These are phyloP conservation scores for Penicillium waksmanii DNA, from an alignment of 495 filamentous ascomycete genomes.

Conservation along the genomic window DNA sequence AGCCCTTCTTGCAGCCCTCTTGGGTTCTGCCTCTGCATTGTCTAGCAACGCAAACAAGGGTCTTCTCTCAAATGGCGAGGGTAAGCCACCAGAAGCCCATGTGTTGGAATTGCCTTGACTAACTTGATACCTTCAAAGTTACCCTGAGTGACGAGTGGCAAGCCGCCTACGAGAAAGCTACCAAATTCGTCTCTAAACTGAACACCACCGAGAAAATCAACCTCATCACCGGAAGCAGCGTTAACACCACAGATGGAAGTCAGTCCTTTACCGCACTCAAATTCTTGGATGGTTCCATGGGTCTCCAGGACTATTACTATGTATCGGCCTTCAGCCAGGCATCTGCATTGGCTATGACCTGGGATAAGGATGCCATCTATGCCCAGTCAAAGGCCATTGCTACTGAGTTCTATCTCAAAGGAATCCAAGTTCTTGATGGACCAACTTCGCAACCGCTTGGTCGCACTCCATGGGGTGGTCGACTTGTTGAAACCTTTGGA, in stretches of 20 bases:
- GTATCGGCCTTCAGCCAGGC: slow-evolving; percentile 63
- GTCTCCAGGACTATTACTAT: slow-evolving; percentile 67
- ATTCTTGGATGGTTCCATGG: slow-evolving; percentile 49
- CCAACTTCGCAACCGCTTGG: slow-evolving; percentile 73
- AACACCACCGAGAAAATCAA: slow-evolving; percentile 86
- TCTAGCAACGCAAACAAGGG: not conserved
- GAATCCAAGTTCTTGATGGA: slow-evolving; percentile 57
- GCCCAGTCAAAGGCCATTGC: slow-evolving; percentile 54
- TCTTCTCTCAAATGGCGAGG: slow-evolving; percentile 1
- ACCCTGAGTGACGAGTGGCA: slow-evolving; percentile 59
- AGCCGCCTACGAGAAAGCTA: slow-evolving; percentile 74
- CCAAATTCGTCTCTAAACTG: slow-evolving; percentile 72
- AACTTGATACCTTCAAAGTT: slow-evolving; percentile 4
- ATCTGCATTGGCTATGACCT: slow-evolving; percentile 63
- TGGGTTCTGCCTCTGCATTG: not conserved
- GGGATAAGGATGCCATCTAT: slow-evolving; percentile 59
- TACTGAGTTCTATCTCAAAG: slow-evolving; percentile 53
- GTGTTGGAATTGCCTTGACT: not conserved
- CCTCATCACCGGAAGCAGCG: slow-evolving; percentile 70
- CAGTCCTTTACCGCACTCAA: slow-evolving; percentile 18
- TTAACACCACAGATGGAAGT: slow-evolving; percentile 47
- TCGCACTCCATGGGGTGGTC: slow-evolving; percentile 61
- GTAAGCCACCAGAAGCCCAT: not conserved
- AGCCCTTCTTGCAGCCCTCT: not conserved
- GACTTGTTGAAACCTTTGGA: slow-evolving; percentile 53